A percentile compares a stretch with the other conserved stretches of the same genome.
phyloP scores from a whole-genome alignment of 2,329 filamentous ascomycete species.

The Diaporthe ampelina region DNA sequence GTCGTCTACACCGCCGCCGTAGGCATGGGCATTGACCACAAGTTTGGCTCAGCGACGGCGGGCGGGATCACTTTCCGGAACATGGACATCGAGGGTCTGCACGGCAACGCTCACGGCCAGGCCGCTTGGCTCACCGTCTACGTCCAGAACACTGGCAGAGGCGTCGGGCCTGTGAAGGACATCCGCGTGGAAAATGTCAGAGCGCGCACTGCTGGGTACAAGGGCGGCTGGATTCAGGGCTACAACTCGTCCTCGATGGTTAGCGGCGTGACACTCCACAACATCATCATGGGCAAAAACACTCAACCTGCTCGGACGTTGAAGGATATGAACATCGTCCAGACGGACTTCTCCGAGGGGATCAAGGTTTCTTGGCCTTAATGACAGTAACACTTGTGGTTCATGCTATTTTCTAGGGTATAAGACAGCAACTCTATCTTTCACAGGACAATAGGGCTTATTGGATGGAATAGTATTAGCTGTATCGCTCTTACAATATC shows the following conservation, averaged over 20 bases:
- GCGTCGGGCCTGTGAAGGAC: not conserved
- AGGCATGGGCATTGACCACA: conserved; percentile 11
- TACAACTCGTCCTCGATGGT: conserved; percentile 22
- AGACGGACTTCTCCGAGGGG: conserved; percentile 8
- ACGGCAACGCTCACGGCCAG: conserved; percentile 14
- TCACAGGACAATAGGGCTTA: too few relatives aligned
- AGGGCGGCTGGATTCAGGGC: conserved; percentile 18
- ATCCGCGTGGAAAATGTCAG: conserved; percentile 13
- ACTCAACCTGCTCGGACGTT: not conserved
- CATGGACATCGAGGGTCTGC: conserved; percentile 21
- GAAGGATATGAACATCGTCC: conserved; percentile 18
- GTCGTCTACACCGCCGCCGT: conserved; percentile 9
- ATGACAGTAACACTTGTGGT: not conserved
- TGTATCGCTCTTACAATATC: not conserved
- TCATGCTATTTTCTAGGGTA: too few relatives aligned
- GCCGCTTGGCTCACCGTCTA: not conserved
- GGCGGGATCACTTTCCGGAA: conserved; percentile 7
- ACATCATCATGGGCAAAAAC: conserved; percentile 12
- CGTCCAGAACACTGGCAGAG: not conserved
- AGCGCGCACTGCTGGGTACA: not conserved
- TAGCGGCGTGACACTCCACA: not conserved
- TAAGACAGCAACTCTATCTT: accelerated
- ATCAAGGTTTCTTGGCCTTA: conserved; percentile 19
- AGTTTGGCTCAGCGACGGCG: not conserved
- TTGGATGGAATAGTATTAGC: not conserved